phyloP scores from a whole-genome alignment of 1,284 basidiomycete genomes.

The Naganishia liquefaciens region DNA sequence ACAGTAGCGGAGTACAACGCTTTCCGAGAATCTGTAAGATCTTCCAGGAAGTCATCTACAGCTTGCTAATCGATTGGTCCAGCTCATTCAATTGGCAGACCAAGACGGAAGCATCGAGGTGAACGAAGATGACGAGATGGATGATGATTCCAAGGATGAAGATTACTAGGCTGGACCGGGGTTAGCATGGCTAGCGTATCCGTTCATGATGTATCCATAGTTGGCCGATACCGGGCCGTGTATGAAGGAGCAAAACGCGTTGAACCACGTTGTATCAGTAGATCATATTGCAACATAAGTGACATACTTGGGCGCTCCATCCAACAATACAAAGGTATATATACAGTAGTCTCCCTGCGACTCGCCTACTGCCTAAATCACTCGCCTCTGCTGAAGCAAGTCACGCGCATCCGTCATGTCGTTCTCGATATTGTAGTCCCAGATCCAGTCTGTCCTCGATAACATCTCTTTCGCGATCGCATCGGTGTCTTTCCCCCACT shows the following conservation, averaged over 20 bases:
- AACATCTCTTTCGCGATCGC: conserved; percentile 32
- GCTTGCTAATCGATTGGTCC: not conserved
- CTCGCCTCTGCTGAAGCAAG: conserved; percentile 13
- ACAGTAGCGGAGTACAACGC: conserved; percentile 45
- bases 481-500: conserved; percentile 23
- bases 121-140: conserved; percentile 22
- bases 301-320: too few relatives aligned
- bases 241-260: not conserved
- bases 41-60: not conserved
- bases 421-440: conserved; percentile 31
- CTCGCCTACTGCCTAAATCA: conserved; percentile 4
- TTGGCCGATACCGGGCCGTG: not conserved
- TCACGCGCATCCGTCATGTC: conserved; percentile 22
- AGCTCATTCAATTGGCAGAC: conserved; percentile 42
- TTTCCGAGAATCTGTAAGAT: conserved; percentile 47
- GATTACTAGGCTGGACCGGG: conserved; percentile 16
- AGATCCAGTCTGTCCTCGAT: conserved; percentile 31
- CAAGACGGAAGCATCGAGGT: conserved; percentile 44
- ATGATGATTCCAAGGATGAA: conserved; percentile 22
- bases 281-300: not conserved
- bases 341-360: too few relatives aligned
- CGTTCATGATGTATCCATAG: conserved; percentile 1
- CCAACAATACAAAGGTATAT: too few relatives aligned
- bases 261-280: conserved; percentile 12
- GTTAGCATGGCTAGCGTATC: not conserved